Evolutionary conservation across 192 early-diverging fungal species (phyloP).

Genomic region (Funneliformis mosseae): DNA sequence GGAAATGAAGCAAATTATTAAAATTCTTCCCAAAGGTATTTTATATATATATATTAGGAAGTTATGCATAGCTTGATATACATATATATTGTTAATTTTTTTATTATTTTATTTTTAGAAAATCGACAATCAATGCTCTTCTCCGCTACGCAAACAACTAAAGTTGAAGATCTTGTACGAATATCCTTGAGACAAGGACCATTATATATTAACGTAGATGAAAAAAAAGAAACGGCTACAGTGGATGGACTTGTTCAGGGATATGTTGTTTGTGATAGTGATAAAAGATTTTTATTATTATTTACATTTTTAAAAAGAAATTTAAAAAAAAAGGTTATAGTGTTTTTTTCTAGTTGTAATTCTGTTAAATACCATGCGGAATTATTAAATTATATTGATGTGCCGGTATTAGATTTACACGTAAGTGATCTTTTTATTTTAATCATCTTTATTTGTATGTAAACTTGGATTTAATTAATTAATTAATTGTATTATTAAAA

Average conservation of each 20-base stretch:
- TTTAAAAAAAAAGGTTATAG: slow-evolving; percentile 96
- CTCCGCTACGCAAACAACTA: slow-evolving; percentile 98
- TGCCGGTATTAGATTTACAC: slow-evolving; percentile 97
- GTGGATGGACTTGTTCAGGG: slow-evolving; percentile 97
- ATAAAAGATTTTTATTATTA: slow-evolving; percentile 92
- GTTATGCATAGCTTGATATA: neutral
- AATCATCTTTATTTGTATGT: no score
- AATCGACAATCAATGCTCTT: slow-evolving; percentile 98
- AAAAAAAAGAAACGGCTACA: slow-evolving; percentile 93
- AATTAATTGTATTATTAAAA: neutral
- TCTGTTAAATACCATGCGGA: slow-evolving; percentile 98
- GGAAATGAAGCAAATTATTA: slow-evolving; percentile 98
- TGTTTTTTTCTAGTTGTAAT: slow-evolving; percentile 98
- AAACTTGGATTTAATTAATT: neutral
- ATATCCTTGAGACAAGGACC: slow-evolving; percentile 97
- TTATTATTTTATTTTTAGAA: slow-evolving; percentile 35
- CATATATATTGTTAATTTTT: neutral
- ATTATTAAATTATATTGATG: slow-evolving; percentile 98
- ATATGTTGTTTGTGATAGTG: slow-evolving; percentile 92
- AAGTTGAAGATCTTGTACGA: slow-evolving; percentile 96
- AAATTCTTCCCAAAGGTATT: slow-evolving; percentile 81
- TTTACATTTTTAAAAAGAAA: slow-evolving; percentile 99
- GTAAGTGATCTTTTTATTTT: slow-evolving; percentile 48
- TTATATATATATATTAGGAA: no score
- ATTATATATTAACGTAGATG: slow-evolving; percentile 99